phyloP scores from a whole-genome alignment of 305 asterid genomes.

The Rubia tinctorum region DNA sequence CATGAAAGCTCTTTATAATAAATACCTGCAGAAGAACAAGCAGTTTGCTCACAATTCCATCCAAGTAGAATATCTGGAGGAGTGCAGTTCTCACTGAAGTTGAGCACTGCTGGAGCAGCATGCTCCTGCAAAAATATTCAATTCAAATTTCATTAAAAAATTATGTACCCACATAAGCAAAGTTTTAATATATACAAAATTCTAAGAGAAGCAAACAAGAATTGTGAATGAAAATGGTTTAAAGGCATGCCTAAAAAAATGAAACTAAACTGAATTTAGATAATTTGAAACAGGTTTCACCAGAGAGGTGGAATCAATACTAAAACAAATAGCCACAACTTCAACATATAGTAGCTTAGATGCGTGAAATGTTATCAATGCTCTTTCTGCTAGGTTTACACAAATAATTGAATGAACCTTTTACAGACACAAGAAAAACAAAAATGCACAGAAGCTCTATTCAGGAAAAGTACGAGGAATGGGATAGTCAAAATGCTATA shows the following conservation, averaged over 20 bases:
- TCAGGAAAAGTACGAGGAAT: not conserved
- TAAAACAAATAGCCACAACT: not conserved
- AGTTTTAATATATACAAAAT: not conserved
- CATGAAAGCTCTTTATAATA: not conserved
- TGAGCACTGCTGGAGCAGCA: slow-evolving; percentile 98
- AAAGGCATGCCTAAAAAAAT: not conserved
- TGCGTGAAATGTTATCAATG: not conserved
- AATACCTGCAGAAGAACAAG: slow-evolving; percentile 85
- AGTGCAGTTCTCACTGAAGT: slow-evolving; percentile 95
- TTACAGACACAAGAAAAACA: not conserved
- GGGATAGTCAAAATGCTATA: not conserved
- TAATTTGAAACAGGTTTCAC: not conserved
- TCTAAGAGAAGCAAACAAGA: not conserved
- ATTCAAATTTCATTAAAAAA: not conserved
- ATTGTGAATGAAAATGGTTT: not conserved
- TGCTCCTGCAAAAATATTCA: slow-evolving; percentile 65
- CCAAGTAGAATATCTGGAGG: slow-evolving; percentile 84
- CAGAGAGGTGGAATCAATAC: not conserved
- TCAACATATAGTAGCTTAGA: not conserved
- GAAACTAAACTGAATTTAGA: not conserved
- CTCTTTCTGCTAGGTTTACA: not conserved
- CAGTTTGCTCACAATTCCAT: slow-evolving; percentile 86
- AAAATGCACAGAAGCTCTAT: not conserved
- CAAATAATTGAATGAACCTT: not conserved
- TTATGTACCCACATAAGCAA: not conserved